Conservation (phyloP, 1,284 basidiomycete genomes). For the Cryptococcus sp. region DNA sequence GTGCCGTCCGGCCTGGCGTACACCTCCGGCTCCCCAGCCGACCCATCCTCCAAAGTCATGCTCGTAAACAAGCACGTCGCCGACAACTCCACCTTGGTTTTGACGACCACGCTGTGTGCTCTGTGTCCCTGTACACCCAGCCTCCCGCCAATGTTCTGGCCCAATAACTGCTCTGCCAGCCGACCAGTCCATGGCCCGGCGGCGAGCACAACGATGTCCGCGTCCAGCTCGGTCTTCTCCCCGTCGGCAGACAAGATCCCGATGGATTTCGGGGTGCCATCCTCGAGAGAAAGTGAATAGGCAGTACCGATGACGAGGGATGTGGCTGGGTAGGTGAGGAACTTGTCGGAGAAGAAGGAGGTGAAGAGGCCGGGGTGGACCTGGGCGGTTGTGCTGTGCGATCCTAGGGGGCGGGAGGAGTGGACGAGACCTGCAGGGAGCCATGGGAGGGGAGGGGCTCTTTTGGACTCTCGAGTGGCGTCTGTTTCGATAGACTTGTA, state of each 20-base stretch:
- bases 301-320: conserved; percentile 32
- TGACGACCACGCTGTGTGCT: conserved; percentile 54
- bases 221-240: conserved; percentile 47
- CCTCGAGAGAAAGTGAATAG: conserved; percentile 48
- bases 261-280: conserved; percentile 48
- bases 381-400: conserved; percentile 44
- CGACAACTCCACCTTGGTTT: conserved; percentile 39
- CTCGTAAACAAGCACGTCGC: conserved; percentile 55
- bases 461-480: conserved; percentile 31
- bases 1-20: conserved; percentile 52
- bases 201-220: conserved; percentile 62
- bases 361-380: conserved; percentile 58
- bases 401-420: conserved; percentile 37
- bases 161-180: conserved; percentile 56
- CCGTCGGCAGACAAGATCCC: conserved; percentile 10
- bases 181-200: conserved; percentile 83
- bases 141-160: conserved; percentile 48
- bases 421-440: conserved; percentile 38
- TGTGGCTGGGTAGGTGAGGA: conserved; percentile 34
- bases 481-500: conserved; percentile 43
- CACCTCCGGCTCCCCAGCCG: conserved; percentile 52
- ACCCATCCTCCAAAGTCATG: conserved; percentile 53
- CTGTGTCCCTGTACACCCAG: conserved; percentile 49
- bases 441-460: conserved; percentile 41
- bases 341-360: conserved; percentile 62